phyloP scores from a whole-genome alignment of 1,284 basidiomycete genomes.

The Ganoderma boninense region DNA sequence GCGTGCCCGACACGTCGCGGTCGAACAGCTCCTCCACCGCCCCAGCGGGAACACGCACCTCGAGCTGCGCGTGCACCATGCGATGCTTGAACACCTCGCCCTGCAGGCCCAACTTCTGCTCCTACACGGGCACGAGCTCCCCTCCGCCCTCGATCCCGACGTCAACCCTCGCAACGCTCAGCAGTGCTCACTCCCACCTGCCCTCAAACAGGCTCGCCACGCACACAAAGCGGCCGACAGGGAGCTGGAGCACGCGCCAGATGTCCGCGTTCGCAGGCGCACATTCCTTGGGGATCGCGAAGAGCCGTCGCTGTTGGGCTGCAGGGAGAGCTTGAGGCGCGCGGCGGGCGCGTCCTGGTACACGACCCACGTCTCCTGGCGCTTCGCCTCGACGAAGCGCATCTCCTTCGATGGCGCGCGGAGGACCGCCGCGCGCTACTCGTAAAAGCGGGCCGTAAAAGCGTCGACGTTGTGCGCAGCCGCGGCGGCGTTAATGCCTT shows the following conservation, averaged over 20 bases:
- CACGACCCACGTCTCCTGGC: constrained; percentile 89
- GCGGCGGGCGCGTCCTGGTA: constrained; percentile 83
- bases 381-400: constrained; percentile 86
- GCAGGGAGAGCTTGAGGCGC: constrained; percentile 79
- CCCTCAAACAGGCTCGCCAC: constrained; percentile 70
- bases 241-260: constrained; percentile 75
- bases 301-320: constrained; percentile 90
- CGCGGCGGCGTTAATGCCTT: constrained; percentile 63
- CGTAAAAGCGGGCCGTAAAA: constrained; percentile 62
- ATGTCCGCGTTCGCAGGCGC: constrained; percentile 86
- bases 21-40: constrained; percentile 65
- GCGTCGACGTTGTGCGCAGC: constrained; percentile 53
- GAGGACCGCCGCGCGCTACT: constrained; percentile 77
- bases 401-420: constrained; percentile 72
- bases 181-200: constrained; percentile 87
- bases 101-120: constrained; percentile 82
- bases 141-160: constrained; percentile 73
- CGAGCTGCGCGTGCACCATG: constrained; percentile 72
- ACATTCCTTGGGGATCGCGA: constrained; percentile 69
- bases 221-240: constrained; percentile 82
- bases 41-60: constrained; percentile 61
- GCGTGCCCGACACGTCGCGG: constrained; percentile 83
- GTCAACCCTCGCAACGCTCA: constrained; percentile 61
- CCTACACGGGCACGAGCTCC: constrained; percentile 85
- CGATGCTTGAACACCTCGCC: constrained; percentile 72